These are phyloP conservation scores for Didymella glomerata DNA, from an alignment of 2,329 filamentous ascomycete species.

Conservation along the genomic window DNA sequence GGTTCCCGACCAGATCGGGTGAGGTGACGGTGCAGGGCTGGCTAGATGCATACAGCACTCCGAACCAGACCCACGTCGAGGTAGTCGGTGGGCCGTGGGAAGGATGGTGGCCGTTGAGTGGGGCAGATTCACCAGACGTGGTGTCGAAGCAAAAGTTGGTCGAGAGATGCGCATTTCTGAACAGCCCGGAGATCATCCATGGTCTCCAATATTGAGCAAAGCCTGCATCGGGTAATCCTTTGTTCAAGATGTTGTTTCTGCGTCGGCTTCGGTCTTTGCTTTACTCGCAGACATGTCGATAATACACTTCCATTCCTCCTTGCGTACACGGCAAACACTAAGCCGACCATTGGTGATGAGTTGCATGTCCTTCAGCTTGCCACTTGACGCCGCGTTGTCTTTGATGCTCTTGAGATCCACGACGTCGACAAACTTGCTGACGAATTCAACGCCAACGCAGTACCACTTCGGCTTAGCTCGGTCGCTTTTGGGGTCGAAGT, in stretches of 20 bases:
- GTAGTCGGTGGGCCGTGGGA: constrained; percentile 56
- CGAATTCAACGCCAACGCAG: constrained; percentile 87
- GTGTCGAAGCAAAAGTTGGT: constrained; percentile 53
- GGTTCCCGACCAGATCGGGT: constrained; percentile 13
- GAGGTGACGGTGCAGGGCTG: constrained; percentile 26
- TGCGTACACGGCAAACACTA: constrained; percentile 76
- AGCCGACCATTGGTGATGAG: constrained; percentile 82
- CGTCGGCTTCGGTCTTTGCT: neutral
- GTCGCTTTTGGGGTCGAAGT: constrained; percentile 82
- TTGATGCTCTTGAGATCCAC: constrained; percentile 78
- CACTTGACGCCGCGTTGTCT: constrained; percentile 63
- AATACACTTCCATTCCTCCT: constrained; percentile 71
- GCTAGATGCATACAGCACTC: constrained; percentile 15
- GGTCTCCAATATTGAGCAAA: constrained; percentile 45
- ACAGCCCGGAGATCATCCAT: constrained; percentile 55
- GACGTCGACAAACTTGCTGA: constrained; percentile 77
- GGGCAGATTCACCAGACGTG: constrained; percentile 39
- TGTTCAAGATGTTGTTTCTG: neutral
- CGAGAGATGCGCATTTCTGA: constrained; percentile 60
- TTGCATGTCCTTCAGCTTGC: constrained; percentile 77
- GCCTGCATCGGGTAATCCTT: neutral
- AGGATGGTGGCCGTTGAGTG: constrained; percentile 55
- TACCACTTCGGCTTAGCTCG: constrained; percentile 80
- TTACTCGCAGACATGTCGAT: constrained; percentile 57
- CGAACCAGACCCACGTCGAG: constrained; percentile 33